Evolutionary conservation across 1,284 basidiomycete species (phyloP), one percentile per base, ranked within the genome.

Genomic region (Malassezia restricta): DNA sequence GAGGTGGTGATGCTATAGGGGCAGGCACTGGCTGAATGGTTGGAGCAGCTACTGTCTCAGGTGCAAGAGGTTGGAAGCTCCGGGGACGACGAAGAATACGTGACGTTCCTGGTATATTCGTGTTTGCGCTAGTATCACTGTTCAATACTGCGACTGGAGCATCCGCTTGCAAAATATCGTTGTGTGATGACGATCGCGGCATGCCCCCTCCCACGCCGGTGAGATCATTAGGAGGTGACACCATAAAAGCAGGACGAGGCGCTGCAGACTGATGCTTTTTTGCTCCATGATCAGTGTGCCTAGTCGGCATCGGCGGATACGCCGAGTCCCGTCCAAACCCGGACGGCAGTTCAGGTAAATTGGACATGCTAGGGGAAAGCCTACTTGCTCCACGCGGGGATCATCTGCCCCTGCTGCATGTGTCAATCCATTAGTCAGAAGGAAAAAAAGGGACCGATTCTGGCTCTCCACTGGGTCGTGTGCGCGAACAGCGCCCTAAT

Each of bases 301-400:
- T 9, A 30, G 52, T 28, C 14, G 60, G 59, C n/a, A 63, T 61
- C n/a, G 66, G 66, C 7, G 66, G 66, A 43, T 65, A 69, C 5
- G 63, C 59, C 27, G 63, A 65, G 40, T 64, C 59, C 40, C 57
- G 61, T 51, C 66, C 66, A 32, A 69, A 69, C 37, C 64, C 62
- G 2, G 60, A 30, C n/a, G 66, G 66, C 37, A 68, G 24, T 12
- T 45, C 43, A 27, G 66, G 65, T 11, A 68, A 49, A n/a, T 43
- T 43, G 3, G 58, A 48, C 43, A 53, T 49, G 30, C 38, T 6
- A 2, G 20, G 20, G 2, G 4, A 24, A 4, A 24, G 4, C 20
- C 20, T 2, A 24, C 20, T 24, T 24, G 20, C 20, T 24, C 20
- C 20, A 24, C 20, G 20, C 20, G 20, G 20, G 20, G 20, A 24